Evolutionary conservation across 78 protist genomes (phyloP).

Genomic region (Speleostelium caveatum): DNA sequence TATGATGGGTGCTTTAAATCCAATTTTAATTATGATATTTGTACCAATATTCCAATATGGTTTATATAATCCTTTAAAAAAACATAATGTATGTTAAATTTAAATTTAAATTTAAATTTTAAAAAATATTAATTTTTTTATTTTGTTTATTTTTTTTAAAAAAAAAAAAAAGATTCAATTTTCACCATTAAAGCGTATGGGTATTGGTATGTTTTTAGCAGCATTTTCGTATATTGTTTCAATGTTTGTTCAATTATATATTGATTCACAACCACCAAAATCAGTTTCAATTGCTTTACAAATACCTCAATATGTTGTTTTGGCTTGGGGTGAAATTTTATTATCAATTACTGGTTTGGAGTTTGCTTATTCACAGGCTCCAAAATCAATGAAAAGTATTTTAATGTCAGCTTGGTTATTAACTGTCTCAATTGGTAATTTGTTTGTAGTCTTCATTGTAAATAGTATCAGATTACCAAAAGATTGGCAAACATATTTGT

Average conservation of each 20-base stretch:
- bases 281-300: slow-evolving; percentile 12
- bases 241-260: slow-evolving; percentile 66
- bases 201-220: slow-evolving; percentile 80
- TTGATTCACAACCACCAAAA: slow-evolving; percentile 34
- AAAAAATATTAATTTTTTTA: neutral
- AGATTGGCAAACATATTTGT: slow-evolving; percentile 58
- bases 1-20: slow-evolving; percentile 78
- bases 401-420: slow-evolving; percentile 64
- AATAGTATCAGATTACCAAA: slow-evolving; percentile 6
- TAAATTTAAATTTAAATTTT: slow-evolving; percentile 4
- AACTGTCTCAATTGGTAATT: slow-evolving; percentile 81
- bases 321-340: slow-evolving; percentile 83
- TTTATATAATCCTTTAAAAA: slow-evolving; percentile 68
- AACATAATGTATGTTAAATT: slow-evolving; percentile 30
- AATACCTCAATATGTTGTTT: slow-evolving; percentile 76
- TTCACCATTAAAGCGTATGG: slow-evolving; percentile 74
- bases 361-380: slow-evolving; percentile 89
- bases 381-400: slow-evolving; percentile 81
- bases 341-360: slow-evolving; percentile 84
- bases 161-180: slow-evolving; percentile 8
- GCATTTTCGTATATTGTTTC: slow-evolving; percentile 71
- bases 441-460: slow-evolving; percentile 85
- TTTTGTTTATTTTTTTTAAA: too few relatives aligned
- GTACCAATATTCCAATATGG: slow-evolving; percentile 83
- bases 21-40: slow-evolving; percentile 81